A percentile compares a stretch with the other conserved stretches of the same genome.
Conservation (phyloP, 2,329 filamentous ascomycete genomes). For the Fusarium drepaniforme region DNA sequence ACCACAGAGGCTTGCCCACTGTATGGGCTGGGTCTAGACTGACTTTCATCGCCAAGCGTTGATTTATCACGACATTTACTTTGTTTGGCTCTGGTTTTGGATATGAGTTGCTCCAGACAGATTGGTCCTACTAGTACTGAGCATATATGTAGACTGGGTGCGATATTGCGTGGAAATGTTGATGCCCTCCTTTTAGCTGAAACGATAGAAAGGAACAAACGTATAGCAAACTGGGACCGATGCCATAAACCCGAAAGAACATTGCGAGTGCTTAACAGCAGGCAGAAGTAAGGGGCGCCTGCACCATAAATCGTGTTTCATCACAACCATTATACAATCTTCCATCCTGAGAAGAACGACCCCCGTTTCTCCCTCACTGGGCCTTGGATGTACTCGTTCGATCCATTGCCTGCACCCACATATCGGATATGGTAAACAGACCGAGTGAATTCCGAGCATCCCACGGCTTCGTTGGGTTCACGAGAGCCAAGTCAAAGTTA, state of each 20-base stretch:
- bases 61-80: not conserved
- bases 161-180: not conserved
- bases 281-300: no score
- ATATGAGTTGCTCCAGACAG: not conserved
- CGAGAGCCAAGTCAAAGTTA: constrained; percentile 45
- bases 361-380: no score
- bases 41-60: not conserved
- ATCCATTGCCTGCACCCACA: constrained; percentile 49
- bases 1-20: not conserved
- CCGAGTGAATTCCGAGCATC: constrained; percentile 42
- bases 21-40: not conserved
- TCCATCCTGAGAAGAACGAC: not conserved
- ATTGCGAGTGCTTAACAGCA: not conserved
- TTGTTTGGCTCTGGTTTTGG: not conserved
- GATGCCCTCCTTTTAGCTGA: not conserved
- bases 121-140: not conserved
- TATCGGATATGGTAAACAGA: constrained; percentile 47
- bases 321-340: not conserved
- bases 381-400: no score
- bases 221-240: not conserved
- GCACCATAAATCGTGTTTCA: not conserved
- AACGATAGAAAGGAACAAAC: not conserved
- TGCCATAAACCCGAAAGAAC: not conserved
- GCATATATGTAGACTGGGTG: not conserved
- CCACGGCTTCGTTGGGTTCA: constrained; percentile 46